Conservation (phyloP, 352 stramenopile species). For the Phytophthora niederhauseri region DNA sequence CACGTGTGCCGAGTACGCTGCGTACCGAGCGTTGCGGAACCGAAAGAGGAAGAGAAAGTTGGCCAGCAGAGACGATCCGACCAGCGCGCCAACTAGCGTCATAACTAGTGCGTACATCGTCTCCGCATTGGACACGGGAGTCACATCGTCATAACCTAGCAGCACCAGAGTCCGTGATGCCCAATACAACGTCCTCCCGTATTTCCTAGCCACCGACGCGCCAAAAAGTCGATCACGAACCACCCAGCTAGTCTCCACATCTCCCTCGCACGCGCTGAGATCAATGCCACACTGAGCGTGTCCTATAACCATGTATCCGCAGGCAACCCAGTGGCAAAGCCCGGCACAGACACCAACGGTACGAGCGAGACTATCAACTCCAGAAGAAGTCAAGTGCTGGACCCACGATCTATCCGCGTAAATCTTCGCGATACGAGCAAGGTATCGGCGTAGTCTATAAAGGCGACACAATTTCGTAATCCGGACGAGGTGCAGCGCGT, state of each 20-base stretch:
- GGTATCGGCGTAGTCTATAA: constrained; percentile 44
- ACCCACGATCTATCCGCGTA: constrained; percentile 49
- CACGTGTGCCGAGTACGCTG: constrained; percentile 60
- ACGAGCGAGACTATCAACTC: constrained; percentile 51
- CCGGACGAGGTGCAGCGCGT: constrained; percentile 61
- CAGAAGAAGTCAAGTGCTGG: constrained; percentile 57
- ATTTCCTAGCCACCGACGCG: constrained; percentile 50
- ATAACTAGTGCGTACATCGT: constrained; percentile 57
- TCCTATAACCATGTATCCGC: constrained; percentile 71
- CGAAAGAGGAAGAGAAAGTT: constrained; percentile 79
- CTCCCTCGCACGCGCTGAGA: constrained; percentile 43
- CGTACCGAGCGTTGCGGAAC: constrained; percentile 55
- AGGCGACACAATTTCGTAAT: constrained; percentile 64
- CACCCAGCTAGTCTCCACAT: constrained; percentile 62
- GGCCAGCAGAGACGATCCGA: constrained; percentile 62
- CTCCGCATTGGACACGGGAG: constrained; percentile 56
- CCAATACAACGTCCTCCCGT: constrained; percentile 66
- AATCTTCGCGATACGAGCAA: constrained; percentile 51
- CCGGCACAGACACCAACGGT: constrained; percentile 43
- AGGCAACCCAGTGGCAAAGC: constrained; percentile 64
- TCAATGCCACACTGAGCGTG: constrained; percentile 55
- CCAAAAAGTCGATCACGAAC: constrained; percentile 57
- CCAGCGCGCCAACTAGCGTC: constrained; percentile 51
- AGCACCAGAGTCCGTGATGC: constrained; percentile 57
- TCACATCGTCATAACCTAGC: constrained; percentile 71